Conservation (phyloP, 1,139 yeast genomes). For the Yamadazyma sp. region DNA sequence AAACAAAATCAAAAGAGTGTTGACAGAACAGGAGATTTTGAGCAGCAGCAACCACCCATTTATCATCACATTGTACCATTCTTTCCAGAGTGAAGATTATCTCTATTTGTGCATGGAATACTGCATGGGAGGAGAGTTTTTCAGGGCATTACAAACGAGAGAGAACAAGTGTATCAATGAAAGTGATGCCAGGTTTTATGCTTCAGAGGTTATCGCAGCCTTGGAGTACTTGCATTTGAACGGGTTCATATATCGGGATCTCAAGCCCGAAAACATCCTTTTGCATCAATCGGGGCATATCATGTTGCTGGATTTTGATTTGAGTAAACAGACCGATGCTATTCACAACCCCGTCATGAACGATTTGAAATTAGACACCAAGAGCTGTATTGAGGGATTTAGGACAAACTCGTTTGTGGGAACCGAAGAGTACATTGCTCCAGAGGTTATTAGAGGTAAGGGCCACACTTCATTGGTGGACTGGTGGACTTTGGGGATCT, state of each 20-base stretch:
- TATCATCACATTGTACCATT: conserved; percentile 92
- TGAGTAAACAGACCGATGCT: conserved; percentile 79
- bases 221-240: conserved; percentile 90
- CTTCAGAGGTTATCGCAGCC: conserved; percentile 97
- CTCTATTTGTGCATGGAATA: conserved; percentile 97
- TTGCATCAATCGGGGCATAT: conserved; percentile 96
- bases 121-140: conserved; percentile 99
- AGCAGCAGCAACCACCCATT: conserved; percentile 97
- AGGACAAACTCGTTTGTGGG: conserved; percentile 97
- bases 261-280: conserved; percentile 92
- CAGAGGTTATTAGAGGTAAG: conserved; percentile 94
- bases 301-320: conserved; percentile 95
- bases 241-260: conserved; percentile 95
- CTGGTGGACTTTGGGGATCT: conserved; percentile 98
- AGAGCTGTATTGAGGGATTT: conserved; percentile 92
- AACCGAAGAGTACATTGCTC: conserved; percentile 97
- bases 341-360: conserved; percentile 24
- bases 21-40: conserved; percentile 94
- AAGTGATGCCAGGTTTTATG: conserved; percentile 88
- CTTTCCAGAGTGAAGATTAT: conserved; percentile 91
- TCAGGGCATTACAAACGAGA: conserved; percentile 91
- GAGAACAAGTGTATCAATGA: conserved; percentile 84
- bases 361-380: conserved; percentile 64
- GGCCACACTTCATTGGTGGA: conserved; percentile 98
- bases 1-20: conserved; percentile 88